phyloP scores from a whole-genome alignment of 306 rosid species.

The Pterocarpus macrocarpus region DNA sequence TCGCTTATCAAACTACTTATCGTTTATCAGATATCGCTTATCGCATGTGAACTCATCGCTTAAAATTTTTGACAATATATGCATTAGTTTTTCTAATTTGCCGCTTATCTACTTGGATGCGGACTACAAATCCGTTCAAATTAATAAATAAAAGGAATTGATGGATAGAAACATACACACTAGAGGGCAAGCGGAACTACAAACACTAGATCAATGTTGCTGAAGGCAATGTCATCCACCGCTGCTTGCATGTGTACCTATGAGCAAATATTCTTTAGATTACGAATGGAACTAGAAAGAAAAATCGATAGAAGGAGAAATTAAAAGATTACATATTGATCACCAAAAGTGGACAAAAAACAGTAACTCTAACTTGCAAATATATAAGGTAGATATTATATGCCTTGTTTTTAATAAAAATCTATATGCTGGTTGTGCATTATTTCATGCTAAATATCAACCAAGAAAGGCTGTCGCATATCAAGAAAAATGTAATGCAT shows the following conservation, averaged over 20 bases:
- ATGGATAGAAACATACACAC: conserved; percentile 30
- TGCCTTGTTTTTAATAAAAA: not conserved
- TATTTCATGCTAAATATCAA: conserved; percentile 4
- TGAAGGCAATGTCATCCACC: conserved; percentile 85
- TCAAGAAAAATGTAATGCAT: not conserved
- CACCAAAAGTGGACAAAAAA: conserved; percentile 31
- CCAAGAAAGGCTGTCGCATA: not conserved
- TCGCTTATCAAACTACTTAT: too few relatives aligned
- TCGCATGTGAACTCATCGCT: too few relatives aligned
- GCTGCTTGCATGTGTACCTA: conserved; percentile 99
- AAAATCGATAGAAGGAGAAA: conserved; percentile 12
- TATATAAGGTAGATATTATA: conserved; percentile 2
- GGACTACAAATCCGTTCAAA: conserved; percentile 54
- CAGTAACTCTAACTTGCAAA: conserved; percentile 40
- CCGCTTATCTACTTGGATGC: conserved; percentile 87
- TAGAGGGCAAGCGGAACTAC: conserved; percentile 51
- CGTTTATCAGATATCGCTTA: too few relatives aligned
- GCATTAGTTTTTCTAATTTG: too few relatives aligned
- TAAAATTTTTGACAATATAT: too few relatives aligned
- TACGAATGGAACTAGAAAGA: conserved; percentile 17
- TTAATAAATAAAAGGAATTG: conserved; percentile 49
- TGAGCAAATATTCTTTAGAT: conserved; percentile 40
- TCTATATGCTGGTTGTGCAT: not conserved
- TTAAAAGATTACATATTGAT: conserved; percentile 32
- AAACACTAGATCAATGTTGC: conserved; percentile 73